phyloP scores from a whole-genome alignment of 2,329 filamentous ascomycete genomes.

The Coniochaeta ligniaria region DNA sequence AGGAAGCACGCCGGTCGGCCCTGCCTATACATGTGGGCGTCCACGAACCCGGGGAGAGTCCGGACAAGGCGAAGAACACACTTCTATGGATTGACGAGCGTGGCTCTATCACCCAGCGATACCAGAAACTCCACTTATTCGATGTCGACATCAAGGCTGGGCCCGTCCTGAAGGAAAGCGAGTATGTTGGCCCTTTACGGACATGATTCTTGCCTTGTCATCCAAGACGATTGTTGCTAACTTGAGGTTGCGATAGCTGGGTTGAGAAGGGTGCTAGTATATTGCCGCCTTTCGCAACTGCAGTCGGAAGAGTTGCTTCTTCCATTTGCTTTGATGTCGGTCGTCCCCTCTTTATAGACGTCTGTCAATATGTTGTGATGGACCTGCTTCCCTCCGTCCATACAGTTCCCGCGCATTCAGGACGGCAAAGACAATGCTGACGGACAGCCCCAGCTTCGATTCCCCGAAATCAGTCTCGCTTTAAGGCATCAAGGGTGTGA shows the following conservation, averaged over 20 bases:
- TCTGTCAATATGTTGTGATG: constrained; percentile 67
- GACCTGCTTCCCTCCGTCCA: constrained; percentile 35
- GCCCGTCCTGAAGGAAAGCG: constrained; percentile 17
- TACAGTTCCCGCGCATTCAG: constrained; percentile 21
- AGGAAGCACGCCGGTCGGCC: constrained; percentile 54
- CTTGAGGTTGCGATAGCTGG: constrained; percentile 27
- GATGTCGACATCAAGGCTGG: constrained; percentile 45
- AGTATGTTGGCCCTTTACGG: constrained; percentile 4
- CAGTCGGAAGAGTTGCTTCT: constrained; percentile 68
- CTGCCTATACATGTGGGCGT: constrained; percentile 81
- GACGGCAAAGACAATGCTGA: constrained; percentile 21
- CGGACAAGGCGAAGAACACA: constrained; percentile 40
- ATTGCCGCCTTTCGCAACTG: constrained; percentile 62
- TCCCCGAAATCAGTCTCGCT: constrained; percentile 18
- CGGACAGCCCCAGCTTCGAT: constrained; percentile 9
- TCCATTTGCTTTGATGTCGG: constrained; percentile 82
- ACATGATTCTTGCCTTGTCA: background rate
- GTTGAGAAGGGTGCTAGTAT: constrained; percentile 63
- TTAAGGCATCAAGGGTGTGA: constrained; percentile 47
- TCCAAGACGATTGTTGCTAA: background rate
- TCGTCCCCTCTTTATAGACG: constrained; percentile 30
- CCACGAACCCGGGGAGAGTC: constrained; percentile 55
- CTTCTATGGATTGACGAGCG: constrained; percentile 41
- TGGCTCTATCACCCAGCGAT: constrained; percentile 40
- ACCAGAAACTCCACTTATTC: constrained; percentile 90